Conservation (phyloP, 2,329 filamentous ascomycete species). For the Xylariales sp. region DNA sequence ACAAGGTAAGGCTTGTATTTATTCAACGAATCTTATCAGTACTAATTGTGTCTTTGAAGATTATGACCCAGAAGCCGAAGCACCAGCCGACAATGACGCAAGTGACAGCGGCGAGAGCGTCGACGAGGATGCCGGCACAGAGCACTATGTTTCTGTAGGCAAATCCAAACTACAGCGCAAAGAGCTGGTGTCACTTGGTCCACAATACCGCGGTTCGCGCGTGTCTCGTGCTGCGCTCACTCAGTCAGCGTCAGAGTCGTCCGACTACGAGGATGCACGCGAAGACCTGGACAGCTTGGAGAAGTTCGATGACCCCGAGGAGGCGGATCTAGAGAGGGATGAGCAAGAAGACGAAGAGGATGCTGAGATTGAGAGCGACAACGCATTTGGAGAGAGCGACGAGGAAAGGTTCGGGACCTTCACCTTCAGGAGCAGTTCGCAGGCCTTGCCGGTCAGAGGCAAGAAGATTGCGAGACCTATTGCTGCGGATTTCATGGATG, state of each 20-base stretch:
- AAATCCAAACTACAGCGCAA: slow-evolving; percentile 81
- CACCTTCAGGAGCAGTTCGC: slow-evolving; percentile 56
- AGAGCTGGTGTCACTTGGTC: slow-evolving; percentile 64
- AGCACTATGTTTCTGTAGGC: slow-evolving; percentile 40
- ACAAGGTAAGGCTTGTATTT: slow-evolving; percentile 46
- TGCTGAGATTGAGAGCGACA: slow-evolving; percentile 57
- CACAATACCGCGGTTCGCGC: slow-evolving; percentile 72
- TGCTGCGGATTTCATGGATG: slow-evolving; percentile 53
- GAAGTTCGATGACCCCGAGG: slow-evolving; percentile 52
- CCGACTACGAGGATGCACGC: slow-evolving; percentile 21
- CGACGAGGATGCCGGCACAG: slow-evolving; percentile 61
- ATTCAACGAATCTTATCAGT: no score
- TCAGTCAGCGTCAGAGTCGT: slow-evolving; percentile 40
- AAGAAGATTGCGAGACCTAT: slow-evolving; percentile 37
- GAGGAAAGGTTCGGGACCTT: slow-evolving; percentile 77
- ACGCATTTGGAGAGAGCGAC: slow-evolving; percentile 78
- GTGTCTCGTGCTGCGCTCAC: slow-evolving; percentile 62
- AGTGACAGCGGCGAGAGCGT: slow-evolving; percentile 46
- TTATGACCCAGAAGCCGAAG: slow-evolving; percentile 72
- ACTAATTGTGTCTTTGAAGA: no score
- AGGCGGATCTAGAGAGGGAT: slow-evolving; percentile 49
- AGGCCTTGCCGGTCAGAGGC: slow-evolving; percentile 34
- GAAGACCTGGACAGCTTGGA: slow-evolving; percentile 46
- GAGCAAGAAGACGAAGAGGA: slow-evolving; percentile 44
- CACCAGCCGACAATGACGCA: slow-evolving; percentile 50